phyloP scores from a whole-genome alignment of 129 eudicot genomes.

The Flaveria robusta region DNA sequence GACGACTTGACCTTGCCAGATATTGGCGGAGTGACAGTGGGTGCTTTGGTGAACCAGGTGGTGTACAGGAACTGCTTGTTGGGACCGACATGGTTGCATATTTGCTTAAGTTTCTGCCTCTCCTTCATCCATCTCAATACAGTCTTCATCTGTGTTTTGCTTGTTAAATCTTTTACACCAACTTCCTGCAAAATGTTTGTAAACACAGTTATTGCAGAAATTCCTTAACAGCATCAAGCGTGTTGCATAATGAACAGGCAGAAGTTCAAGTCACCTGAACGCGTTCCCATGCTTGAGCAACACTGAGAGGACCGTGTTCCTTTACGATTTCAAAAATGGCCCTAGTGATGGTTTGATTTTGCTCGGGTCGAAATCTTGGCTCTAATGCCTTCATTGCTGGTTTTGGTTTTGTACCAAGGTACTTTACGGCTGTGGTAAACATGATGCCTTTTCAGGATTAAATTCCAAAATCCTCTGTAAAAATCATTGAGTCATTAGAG shows the following conservation, averaged over 20 bases:
- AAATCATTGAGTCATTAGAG: background rate
- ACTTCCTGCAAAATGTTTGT: slow-evolving; percentile 62
- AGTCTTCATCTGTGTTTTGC: slow-evolving; percentile 92
- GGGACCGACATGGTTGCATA: slow-evolving; percentile 91
- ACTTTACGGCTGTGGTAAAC: slow-evolving; percentile 74
- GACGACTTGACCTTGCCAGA: slow-evolving; percentile 39
- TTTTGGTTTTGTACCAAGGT: slow-evolving; percentile 71
- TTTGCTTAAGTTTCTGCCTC: slow-evolving; percentile 83
- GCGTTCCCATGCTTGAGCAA: slow-evolving; percentile 88
- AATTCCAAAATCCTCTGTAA: slow-evolving; percentile 7
- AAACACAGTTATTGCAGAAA: background rate
- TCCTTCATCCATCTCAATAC: slow-evolving; percentile 94
- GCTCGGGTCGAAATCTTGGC: slow-evolving; percentile 84
- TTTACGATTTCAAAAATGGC: slow-evolving; percentile 65
- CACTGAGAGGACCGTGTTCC: slow-evolving; percentile 90
- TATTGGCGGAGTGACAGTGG: slow-evolving; percentile 44
- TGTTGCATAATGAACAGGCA: background rate
- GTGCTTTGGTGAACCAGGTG: slow-evolving; percentile 83
- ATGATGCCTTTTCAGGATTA: slow-evolving; percentile 32
- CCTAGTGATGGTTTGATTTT: slow-evolving; percentile 81
- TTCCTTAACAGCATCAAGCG: background rate
- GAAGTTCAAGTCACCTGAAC: slow-evolving; percentile 54
- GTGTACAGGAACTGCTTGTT: slow-evolving; percentile 85
- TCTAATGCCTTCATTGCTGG: slow-evolving; percentile 90
- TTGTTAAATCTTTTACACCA: slow-evolving; percentile 70